Conservation (phyloP, 768 basidiomycete genomes). For the Suillus paluster region DNA sequence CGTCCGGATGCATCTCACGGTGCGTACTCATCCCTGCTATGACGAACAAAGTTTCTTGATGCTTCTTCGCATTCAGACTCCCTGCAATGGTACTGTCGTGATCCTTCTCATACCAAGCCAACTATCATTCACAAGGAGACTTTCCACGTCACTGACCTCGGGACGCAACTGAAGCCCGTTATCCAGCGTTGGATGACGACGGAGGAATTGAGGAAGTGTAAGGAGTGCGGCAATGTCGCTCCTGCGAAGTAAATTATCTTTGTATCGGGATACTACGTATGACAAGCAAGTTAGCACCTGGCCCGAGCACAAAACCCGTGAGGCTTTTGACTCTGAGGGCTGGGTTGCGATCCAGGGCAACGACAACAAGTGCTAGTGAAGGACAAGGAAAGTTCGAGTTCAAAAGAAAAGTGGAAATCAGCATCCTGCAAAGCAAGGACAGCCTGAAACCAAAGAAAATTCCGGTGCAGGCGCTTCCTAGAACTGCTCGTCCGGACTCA, state of each 20-base stretch:
- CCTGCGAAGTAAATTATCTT: slow-evolving; percentile 49
- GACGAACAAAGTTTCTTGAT: slow-evolving; percentile 4
- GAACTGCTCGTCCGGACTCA: too few relatives aligned
- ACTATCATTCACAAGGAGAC: slow-evolving; percentile 83
- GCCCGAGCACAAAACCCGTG: too few relatives aligned
- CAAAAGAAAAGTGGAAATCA: neutral
- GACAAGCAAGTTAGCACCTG: too few relatives aligned
- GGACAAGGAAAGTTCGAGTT: neutral
- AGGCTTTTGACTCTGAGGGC: too few relatives aligned
- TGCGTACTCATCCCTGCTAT: slow-evolving; percentile 35
- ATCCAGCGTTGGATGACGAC: slow-evolving; percentile 84
- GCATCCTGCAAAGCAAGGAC: neutral
- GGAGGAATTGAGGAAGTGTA: slow-evolving; percentile 69
- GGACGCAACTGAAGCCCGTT: slow-evolving; percentile 90
- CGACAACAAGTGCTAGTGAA: too few relatives aligned
- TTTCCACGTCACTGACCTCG: slow-evolving; percentile 90
- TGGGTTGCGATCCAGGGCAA: too few relatives aligned
- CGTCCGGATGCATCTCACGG: slow-evolving; percentile 78
- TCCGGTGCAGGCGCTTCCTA: too few relatives aligned
- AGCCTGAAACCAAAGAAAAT: too few relatives aligned
- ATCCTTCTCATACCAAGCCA: slow-evolving; percentile 59
- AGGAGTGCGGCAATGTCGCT: slow-evolving; percentile 67
- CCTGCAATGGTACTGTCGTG: slow-evolving; percentile 90
- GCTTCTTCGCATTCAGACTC: slow-evolving; percentile 59
- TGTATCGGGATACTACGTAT: too few relatives aligned